A percentile compares a stretch with the other conserved stretches of the same genome.
phyloP scores from a whole-genome alignment of 1,139 yeast genomes.

The Waltiozyma sp. region DNA sequence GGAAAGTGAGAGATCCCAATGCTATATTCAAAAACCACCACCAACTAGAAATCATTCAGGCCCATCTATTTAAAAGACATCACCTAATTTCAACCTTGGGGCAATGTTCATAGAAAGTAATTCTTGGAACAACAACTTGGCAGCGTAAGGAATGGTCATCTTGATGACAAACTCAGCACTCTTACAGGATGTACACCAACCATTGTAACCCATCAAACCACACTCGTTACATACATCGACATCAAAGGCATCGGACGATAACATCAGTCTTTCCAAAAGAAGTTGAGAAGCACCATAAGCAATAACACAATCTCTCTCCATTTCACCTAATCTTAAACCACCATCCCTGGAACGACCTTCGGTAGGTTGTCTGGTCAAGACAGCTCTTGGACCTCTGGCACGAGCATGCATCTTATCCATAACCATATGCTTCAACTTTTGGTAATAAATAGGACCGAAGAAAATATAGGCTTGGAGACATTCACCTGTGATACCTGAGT shows the following conservation, averaged over 20 bases:
- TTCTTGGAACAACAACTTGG: conserved; percentile 91
- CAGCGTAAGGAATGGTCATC: conserved; percentile 98
- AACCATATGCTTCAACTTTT: conserved; percentile 97
- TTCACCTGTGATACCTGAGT: conserved; percentile 98
- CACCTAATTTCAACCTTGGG: conserved; percentile 82
- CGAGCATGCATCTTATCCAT: conserved; percentile 99
- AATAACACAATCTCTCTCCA: conserved; percentile 99
- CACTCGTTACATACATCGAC: conserved; percentile 91
- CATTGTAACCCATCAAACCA: conserved; percentile 97
- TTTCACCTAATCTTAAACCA: conserved; percentile 96
- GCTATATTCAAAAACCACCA: too few relatives aligned
- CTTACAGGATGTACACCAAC: conserved; percentile 95
- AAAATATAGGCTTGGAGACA: conserved; percentile 94
- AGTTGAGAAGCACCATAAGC: conserved; percentile 98
- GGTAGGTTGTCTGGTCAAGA: conserved; percentile 94
- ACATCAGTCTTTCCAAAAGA: conserved; percentile 86
- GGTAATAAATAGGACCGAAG: conserved; percentile 97
- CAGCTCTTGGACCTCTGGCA: conserved; percentile 98
- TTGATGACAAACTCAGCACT: conserved; percentile 76
- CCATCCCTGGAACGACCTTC: conserved; percentile 99
- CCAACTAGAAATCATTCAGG: too few relatives aligned
- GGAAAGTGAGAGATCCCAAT: too few relatives aligned
- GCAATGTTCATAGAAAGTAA: conserved; percentile 95
- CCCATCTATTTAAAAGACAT: conserved; percentile 42
- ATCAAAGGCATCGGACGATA: conserved; percentile 95